phyloP scores from a whole-genome alignment of 495 filamentous ascomycete genomes.

The Penicillium mononematosum region DNA sequence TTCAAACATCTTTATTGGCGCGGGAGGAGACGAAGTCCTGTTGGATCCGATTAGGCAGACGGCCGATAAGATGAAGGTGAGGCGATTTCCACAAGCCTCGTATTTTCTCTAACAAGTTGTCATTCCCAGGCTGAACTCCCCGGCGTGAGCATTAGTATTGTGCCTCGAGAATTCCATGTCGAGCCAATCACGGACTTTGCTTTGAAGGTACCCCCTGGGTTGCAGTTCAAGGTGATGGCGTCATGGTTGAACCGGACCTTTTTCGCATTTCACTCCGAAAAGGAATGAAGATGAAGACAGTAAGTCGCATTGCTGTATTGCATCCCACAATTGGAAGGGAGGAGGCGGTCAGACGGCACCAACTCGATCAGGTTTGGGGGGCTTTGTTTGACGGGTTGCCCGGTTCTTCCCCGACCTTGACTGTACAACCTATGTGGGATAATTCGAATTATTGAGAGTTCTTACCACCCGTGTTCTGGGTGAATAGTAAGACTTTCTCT shows the following conservation, averaged over 20 bases:
- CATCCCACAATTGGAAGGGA: neutral
- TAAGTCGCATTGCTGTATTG: neutral
- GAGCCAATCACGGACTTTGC: slow-evolving; percentile 10
- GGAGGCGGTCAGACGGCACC: neutral
- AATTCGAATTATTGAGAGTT: neutral
- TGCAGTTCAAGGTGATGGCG: slow-evolving; percentile 14
- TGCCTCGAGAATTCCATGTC: slow-evolving; percentile 5
- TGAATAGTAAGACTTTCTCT: neutral
- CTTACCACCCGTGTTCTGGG: neutral
- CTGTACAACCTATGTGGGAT: neutral
- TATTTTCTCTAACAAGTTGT: neutral
- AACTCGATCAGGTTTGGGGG: neutral
- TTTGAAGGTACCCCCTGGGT: slow-evolving; percentile 9
- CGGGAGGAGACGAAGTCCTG: slow-evolving; percentile 6
- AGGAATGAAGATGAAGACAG: neutral
- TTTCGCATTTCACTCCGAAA: neutral
- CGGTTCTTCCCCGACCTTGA: neutral
- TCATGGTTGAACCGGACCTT: slow-evolving; percentile 6
- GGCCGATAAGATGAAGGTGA: neutral
- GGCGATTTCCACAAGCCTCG: neutral
- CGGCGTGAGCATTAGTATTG: neutral
- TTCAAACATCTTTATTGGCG: slow-evolving; percentile 9
- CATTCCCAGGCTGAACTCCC: neutral
- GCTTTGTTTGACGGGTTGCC: neutral
- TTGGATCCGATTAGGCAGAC: slow-evolving; percentile 6